Evolutionary conservation across 2,329 filamentous ascomycete species (phyloP).

Genomic region (Aspergillus fumigatiaffinis): DNA sequence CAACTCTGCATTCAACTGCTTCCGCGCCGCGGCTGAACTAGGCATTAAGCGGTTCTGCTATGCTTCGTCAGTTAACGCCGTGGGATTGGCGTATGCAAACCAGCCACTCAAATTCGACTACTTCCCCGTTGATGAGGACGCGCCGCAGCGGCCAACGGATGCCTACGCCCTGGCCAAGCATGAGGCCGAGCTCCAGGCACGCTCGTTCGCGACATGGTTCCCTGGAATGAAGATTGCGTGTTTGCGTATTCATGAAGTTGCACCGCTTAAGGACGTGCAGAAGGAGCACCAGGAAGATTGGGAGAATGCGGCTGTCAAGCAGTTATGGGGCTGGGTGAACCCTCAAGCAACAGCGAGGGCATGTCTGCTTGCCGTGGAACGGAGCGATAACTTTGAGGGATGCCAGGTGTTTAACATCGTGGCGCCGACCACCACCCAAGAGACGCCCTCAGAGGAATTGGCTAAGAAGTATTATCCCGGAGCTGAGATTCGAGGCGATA

Average conservation of each 20-base stretch:
- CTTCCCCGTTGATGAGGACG: conserved; percentile 38
- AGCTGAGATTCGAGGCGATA: conserved; percentile 18
- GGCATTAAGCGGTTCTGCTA: conserved; percentile 36
- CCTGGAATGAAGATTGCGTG: conserved; percentile 37
- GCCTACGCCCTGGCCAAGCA: conserved; percentile 36
- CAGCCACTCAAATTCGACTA: conserved; percentile 35
- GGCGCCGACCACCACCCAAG: conserved; percentile 28
- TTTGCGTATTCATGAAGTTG: conserved; percentile 38
- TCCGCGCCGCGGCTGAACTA: conserved; percentile 33
- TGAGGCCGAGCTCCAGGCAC: conserved; percentile 33
- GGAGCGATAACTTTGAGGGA: conserved; percentile 28
- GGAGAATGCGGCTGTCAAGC: conserved; percentile 31
- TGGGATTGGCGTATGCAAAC: conserved; percentile 37
- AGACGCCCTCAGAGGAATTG: conserved; percentile 18
- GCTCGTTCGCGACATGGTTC: conserved; percentile 33
- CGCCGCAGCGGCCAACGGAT: conserved; percentile 31
- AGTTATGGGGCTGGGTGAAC: conserved; percentile 37
- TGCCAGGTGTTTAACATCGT: conserved; percentile 35
- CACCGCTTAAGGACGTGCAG: conserved; percentile 24
- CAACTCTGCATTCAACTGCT: conserved; percentile 36
- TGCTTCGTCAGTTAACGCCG: conserved; percentile 37
- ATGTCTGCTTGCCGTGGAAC: conserved; percentile 33
- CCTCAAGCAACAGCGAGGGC: conserved; percentile 34
- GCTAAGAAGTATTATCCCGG: conserved; percentile 24
- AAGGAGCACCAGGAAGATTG: conserved; percentile 33